Percentiles rank a stretch among this genome's conserved stretches.
Conservation (phyloP, 108 stramenopile genomes). For the Parietichytrium sp. region DNA sequence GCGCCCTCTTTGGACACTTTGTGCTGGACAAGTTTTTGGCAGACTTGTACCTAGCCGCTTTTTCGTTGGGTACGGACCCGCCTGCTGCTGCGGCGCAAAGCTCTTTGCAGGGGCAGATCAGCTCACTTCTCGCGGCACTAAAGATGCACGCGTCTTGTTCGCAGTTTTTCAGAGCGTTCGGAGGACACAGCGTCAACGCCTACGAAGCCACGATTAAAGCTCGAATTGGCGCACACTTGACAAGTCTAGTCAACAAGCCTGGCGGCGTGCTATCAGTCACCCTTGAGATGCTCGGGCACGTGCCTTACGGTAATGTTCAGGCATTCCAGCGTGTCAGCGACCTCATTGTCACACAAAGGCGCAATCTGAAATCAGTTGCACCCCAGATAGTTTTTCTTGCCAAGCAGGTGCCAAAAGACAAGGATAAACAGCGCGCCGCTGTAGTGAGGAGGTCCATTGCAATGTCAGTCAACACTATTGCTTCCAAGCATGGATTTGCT, state of each 20-base stretch:
- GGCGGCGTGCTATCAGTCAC: conserved; percentile 23
- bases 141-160: neutral
- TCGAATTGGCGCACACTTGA: neutral
- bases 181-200: neutral
- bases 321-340: conserved; percentile 7
- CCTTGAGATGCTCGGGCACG: neutral
- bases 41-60: neutral
- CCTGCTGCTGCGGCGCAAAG: neutral
- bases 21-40: neutral
- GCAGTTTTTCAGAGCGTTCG: neutral
- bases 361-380: neutral
- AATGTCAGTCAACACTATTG: conserved; percentile 10
- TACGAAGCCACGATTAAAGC: neutral
- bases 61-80: neutral
- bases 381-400: neutral
- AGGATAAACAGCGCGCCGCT: neutral
- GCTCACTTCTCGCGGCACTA: neutral
- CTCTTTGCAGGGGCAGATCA: neutral
- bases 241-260: neutral
- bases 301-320: conserved; percentile 19
- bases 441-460: neutral
- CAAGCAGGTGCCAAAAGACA: neutral
- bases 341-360: neutral
- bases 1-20: neutral
- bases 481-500: neutral